Percentiles rank a stretch among this genome's conserved stretches.
Conservation (phyloP, 2,329 filamentous ascomycete genomes). For the Alternaria burnsii region DNA sequence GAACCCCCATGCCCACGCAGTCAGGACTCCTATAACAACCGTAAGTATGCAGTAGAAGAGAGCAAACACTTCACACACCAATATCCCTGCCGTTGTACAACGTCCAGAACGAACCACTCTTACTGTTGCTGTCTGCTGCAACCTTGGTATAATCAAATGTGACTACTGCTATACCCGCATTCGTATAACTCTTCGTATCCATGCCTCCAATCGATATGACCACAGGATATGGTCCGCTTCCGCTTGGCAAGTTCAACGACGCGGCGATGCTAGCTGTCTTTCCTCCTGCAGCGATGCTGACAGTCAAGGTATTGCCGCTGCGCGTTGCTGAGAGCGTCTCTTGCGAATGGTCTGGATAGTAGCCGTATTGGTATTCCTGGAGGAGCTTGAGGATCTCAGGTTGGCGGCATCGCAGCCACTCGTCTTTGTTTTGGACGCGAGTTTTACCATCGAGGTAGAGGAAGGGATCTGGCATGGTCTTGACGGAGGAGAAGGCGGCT, state of each 20-base stretch:
- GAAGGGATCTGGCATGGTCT: constrained; percentile 57
- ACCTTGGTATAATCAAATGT: constrained; percentile 61
- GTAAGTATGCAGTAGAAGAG: not conserved
- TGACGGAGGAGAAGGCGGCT: constrained; percentile 28
- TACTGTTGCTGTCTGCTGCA: constrained; percentile 60
- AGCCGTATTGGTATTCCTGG: constrained; percentile 62
- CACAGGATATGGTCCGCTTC: constrained; percentile 54
- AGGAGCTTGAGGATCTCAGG: constrained; percentile 61
- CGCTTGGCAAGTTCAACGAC: constrained; percentile 54
- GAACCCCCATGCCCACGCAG: constrained; percentile 53
- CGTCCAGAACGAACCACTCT: constrained; percentile 61
- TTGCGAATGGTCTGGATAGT: constrained; percentile 59
- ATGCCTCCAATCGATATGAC: constrained; percentile 63
- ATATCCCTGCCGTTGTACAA: constrained; percentile 61
- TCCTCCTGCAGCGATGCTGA: constrained; percentile 54
- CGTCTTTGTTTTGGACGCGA: constrained; percentile 56
- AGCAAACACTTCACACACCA: constrained; percentile 44
- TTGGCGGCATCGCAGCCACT: constrained; percentile 61
- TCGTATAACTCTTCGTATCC: constrained; percentile 57
- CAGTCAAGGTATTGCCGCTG: constrained; percentile 55
- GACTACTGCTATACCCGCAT: constrained; percentile 59
- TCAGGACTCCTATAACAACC: constrained; percentile 37
- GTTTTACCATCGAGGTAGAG: constrained; percentile 56
- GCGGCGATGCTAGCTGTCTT: constrained; percentile 58
- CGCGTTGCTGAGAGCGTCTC: constrained; percentile 60